These are phyloP conservation scores for Polyplosphaeria fusca DNA, from an alignment of 495 filamentous ascomycete species.

Conservation along the genomic window DNA sequence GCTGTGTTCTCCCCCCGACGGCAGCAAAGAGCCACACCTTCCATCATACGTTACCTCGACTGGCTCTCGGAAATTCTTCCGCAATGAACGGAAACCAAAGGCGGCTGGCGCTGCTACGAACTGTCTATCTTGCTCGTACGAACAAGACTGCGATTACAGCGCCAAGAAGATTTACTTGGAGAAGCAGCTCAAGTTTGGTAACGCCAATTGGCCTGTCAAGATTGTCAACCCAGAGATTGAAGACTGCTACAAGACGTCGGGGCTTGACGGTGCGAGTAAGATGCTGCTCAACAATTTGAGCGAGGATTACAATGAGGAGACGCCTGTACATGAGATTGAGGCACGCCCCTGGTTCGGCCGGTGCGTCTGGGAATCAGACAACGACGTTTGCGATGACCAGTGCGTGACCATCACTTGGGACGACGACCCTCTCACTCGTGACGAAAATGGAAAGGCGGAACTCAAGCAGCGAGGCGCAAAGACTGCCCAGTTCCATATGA, in stretches of 20 bases:
- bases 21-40: slow-evolving; percentile 55
- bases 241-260: slow-evolving; percentile 49
- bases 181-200: slow-evolving; percentile 55
- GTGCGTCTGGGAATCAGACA: slow-evolving; percentile 90
- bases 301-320: slow-evolving; percentile 62
- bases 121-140: slow-evolving; percentile 75
- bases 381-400: slow-evolving; percentile 90
- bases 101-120: slow-evolving; percentile 77
- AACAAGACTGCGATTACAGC: slow-evolving; percentile 73
- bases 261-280: slow-evolving; percentile 43
- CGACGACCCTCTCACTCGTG: slow-evolving; percentile 50
- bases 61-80: slow-evolving; percentile 73
- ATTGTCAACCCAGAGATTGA: slow-evolving; percentile 92
- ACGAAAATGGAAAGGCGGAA: slow-evolving; percentile 3
- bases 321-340: slow-evolving; percentile 55
- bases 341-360: slow-evolving; percentile 79
- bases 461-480: slow-evolving; percentile 61
- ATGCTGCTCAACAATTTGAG: slow-evolving; percentile 53
- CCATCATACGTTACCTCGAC: slow-evolving; percentile 69
- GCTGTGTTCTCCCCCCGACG: slow-evolving; percentile 59
- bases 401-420: slow-evolving; percentile 83
- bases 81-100: slow-evolving; percentile 65
- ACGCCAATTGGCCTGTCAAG: slow-evolving; percentile 74
- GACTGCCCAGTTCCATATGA: slow-evolving; percentile 89
- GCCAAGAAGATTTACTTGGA: slow-evolving; percentile 75